Conservation (phyloP, 306 rosid species). For the Pterocarpus macrocarpus region DNA sequence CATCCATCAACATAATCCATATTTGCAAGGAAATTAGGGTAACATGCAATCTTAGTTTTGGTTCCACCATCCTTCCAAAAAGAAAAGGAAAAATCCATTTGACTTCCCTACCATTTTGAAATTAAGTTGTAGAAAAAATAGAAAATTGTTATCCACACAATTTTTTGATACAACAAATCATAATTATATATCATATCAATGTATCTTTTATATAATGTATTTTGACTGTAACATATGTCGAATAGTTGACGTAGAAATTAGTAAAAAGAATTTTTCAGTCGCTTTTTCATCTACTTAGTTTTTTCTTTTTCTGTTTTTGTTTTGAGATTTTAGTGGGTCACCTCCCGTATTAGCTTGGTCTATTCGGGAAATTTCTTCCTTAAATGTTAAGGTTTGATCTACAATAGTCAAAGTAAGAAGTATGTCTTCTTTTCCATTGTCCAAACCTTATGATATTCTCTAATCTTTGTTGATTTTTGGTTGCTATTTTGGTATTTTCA, state of each 20-base stretch:
- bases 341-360: background rate
- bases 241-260: background rate
- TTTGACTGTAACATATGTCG: background rate
- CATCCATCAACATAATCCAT: constrained; percentile 29
- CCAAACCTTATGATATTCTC: too few species aligned
- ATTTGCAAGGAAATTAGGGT: constrained; percentile 33
- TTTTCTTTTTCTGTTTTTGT: too few species aligned
- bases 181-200: background rate
- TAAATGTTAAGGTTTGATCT: background rate
- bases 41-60: constrained; percentile 21
- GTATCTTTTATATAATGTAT: background rate
- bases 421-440: background rate
- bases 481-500: too few species aligned
- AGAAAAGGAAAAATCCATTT: constrained; percentile 12
- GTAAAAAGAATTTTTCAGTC: background rate
- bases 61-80: constrained; percentile 26
- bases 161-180: background rate
- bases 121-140: background rate
- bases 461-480: too few species aligned
- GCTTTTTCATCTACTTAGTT: background rate
- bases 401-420: background rate
- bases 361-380: background rate
- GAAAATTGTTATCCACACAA: background rate
- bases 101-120: constrained; percentile 3
- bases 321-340: background rate